A percentile compares a stretch with the other conserved stretches of the same genome.
Evolutionary conservation across 2,329 filamentous ascomycete genomes (phyloP).

Genomic region (Botrytis paeoniae): DNA sequence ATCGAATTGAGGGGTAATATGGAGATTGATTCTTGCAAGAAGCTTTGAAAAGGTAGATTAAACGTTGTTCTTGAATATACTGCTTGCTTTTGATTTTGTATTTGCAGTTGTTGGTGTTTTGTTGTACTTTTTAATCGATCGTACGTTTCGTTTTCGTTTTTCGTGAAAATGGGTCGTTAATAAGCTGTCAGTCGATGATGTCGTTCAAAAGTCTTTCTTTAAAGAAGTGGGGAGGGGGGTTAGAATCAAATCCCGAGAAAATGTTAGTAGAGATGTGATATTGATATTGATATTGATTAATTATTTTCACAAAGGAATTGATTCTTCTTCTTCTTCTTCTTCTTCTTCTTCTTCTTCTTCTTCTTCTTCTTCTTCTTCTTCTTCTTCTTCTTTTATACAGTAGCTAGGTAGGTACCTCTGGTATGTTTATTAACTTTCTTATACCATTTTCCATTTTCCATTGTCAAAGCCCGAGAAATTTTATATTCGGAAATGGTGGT

Average conservation of each 20-base stretch:
- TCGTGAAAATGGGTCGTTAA: neutral
- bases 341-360: no score
- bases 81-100: neutral
- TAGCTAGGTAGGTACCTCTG: no score
- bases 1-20: neutral
- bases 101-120: neutral
- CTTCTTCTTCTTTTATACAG: neutral
- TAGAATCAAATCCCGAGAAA: neutral
- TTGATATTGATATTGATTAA: neutral
- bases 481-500: neutral
- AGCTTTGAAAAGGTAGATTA: neutral
- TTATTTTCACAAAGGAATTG: neutral
- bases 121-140: neutral
- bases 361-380: no score
- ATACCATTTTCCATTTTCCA: neutral
- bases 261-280: neutral
- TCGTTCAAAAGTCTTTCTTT: neutral
- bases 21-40: neutral
- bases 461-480: neutral
- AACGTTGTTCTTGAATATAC: no score
- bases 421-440: neutral
- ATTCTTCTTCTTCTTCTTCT: neutral
- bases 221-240: neutral
- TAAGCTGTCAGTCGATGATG: conserved; percentile 10
- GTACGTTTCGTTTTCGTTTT: neutral